These are phyloP conservation scores for Leishmania tropica DNA, from an alignment of 208 protist genomes.

Conservation along the genomic window DNA sequence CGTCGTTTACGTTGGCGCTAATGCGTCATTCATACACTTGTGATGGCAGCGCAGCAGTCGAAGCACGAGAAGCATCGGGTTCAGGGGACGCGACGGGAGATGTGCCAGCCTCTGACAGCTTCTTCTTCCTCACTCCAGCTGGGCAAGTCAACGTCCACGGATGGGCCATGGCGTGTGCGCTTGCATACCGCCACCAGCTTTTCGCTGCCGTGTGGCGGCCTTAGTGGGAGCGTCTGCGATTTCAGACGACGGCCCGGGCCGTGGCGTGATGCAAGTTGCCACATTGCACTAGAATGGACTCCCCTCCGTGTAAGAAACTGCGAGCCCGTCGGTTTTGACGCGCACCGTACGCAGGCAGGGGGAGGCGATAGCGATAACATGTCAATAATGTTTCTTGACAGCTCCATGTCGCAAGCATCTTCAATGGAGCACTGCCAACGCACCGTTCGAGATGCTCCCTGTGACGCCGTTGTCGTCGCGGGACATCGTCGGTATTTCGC, in stretches of 20 bases:
- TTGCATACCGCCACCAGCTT: constrained; percentile 31
- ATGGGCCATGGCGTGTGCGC: constrained; percentile 39
- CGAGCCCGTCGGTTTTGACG: background rate
- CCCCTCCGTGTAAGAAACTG: background rate
- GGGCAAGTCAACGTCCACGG: background rate
- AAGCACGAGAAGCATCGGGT: background rate
- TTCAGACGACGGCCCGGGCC: background rate
- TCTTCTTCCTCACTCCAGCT: constrained; percentile 1
- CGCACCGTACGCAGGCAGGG: background rate
- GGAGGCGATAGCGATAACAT: background rate
- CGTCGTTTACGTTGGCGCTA: constrained; percentile 26
- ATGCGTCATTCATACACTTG: constrained; percentile 13
- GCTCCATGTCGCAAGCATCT: background rate
- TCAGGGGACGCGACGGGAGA: background rate
- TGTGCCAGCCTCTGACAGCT: background rate
- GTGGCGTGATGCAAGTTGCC: background rate
- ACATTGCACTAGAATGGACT: background rate
- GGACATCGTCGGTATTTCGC: background rate
- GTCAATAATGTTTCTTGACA: background rate
- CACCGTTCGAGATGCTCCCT: background rate
- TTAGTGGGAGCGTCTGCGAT: background rate
- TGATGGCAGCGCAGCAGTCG: background rate
- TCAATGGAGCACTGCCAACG: background rate
- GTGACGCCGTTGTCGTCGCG: background rate
- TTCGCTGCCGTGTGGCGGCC: constrained; percentile 12